phyloP scores from a whole-genome alignment of 2,329 filamentous ascomycete species.

The Ceratocystis cubensis region DNA sequence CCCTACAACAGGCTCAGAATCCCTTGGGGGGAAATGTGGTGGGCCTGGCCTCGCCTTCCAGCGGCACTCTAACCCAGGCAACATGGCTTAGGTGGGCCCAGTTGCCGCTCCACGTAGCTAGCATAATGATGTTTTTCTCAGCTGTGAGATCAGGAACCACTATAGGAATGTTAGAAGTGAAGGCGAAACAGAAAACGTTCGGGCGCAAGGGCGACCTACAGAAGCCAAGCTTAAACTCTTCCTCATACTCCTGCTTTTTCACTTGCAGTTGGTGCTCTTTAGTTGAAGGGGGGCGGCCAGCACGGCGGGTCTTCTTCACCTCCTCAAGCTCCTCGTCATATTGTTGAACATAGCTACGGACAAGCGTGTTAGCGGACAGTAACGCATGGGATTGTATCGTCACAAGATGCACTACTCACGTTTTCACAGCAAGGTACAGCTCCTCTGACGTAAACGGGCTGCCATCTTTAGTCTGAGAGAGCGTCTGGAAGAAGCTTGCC shows the following conservation, averaged over 20 bases:
- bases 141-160: constrained; percentile 64
- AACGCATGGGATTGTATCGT: background rate
- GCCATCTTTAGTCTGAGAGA: constrained; percentile 29
- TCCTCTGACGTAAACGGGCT: constrained; percentile 41
- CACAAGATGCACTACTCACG: constrained; percentile 33
- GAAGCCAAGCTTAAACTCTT: constrained; percentile 74
- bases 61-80: constrained; percentile 62
- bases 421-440: constrained; percentile 49
- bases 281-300: constrained; percentile 65
- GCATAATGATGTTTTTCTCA: constrained; percentile 47
- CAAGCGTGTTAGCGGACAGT: constrained; percentile 18
- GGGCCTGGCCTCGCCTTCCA: constrained; percentile 49
- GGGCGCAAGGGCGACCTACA: constrained; percentile 38
- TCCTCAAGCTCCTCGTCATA: constrained; percentile 57
- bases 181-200: background rate
- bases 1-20: background rate
- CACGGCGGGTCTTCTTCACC: constrained; percentile 55
- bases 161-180: constrained; percentile 26
- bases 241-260: constrained; percentile 56
- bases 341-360: constrained; percentile 49
- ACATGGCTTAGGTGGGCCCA: constrained; percentile 70
- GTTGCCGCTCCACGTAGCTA: constrained; percentile 67
- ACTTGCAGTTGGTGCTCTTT: constrained; percentile 67
- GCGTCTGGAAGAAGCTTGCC: constrained; percentile 55
- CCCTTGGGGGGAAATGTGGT: constrained; percentile 60